Conservation (phyloP, 345 rosid genomes). For the Hibiscus mutabilis region DNA sequence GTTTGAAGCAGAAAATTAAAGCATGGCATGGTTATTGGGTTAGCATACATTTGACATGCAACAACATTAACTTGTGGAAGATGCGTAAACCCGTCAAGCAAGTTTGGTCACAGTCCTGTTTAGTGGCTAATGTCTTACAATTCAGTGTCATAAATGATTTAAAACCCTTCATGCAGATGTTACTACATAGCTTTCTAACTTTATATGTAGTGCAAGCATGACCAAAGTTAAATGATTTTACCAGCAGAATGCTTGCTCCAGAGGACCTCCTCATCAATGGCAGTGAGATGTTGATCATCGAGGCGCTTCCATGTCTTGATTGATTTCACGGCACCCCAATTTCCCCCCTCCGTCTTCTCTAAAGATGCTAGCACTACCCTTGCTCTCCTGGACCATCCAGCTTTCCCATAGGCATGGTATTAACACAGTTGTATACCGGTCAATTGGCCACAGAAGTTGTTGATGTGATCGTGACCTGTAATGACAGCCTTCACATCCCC, state of each 20-base stretch:
- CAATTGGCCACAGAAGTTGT: background rate
- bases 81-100: background rate
- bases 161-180: background rate
- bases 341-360: background rate
- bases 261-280: background rate
- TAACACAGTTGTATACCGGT: background rate
- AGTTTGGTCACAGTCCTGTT: background rate
- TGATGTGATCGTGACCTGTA: background rate
- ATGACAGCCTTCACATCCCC: background rate
- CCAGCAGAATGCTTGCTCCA: background rate
- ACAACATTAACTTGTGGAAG: too few species aligned
- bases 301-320: background rate
- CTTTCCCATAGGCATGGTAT: background rate
- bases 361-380: background rate
- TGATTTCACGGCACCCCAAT: background rate
- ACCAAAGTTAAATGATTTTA: background rate
- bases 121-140: constrained; percentile 1
- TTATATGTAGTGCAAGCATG: background rate
- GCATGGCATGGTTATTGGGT: background rate
- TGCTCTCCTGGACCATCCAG: background rate
- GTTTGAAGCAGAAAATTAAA: too few species aligned
- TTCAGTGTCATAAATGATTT: background rate
- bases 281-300: background rate
- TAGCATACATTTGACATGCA: too few species aligned
- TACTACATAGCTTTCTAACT: background rate